Evolutionary conservation across 1,284 basidiomycete genomes (phyloP).

Genomic region (Bjerkandera adusta): DNA sequence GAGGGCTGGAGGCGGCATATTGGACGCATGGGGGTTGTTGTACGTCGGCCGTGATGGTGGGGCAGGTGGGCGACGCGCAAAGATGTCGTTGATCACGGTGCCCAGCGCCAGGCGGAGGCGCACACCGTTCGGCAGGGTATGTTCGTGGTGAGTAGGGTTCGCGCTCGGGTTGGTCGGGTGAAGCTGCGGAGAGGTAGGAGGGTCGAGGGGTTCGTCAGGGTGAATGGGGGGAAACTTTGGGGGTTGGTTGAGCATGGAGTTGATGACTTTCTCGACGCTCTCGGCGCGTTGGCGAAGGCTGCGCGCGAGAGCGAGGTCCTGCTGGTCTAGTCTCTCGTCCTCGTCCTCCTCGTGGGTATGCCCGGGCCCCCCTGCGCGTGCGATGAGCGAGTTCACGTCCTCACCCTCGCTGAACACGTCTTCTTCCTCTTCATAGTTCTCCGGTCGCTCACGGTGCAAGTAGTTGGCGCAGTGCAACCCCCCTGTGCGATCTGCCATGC

Average conservation of each 20-base stretch:
- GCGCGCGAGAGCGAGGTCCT: slow-evolving; percentile 61
- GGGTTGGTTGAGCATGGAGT: slow-evolving; percentile 74
- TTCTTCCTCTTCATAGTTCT: slow-evolving; percentile 71
- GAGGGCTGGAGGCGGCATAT: slow-evolving; percentile 30
- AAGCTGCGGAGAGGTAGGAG: slow-evolving; percentile 46
- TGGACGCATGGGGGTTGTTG: neutral
- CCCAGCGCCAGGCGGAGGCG: slow-evolving; percentile 68
- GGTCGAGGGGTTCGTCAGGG: slow-evolving; percentile 33
- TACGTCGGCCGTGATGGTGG: slow-evolving; percentile 19
- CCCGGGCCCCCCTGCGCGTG: slow-evolving; percentile 49
- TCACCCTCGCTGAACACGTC: slow-evolving; percentile 66
- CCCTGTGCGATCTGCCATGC: slow-evolving; percentile 76
- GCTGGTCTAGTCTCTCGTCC: slow-evolving; percentile 49
- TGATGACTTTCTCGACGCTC: slow-evolving; percentile 75
- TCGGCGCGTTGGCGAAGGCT: slow-evolving; percentile 67
- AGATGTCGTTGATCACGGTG: slow-evolving; percentile 75
- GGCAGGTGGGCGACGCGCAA: slow-evolving; percentile 64
- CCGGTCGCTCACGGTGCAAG: slow-evolving; percentile 60
- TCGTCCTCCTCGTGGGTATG: slow-evolving; percentile 57
- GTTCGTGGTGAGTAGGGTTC: slow-evolving; percentile 38
- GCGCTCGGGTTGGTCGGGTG: slow-evolving; percentile 25
- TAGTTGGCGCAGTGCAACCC: slow-evolving; percentile 57
- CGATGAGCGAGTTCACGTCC: slow-evolving; percentile 47
- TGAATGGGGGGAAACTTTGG: slow-evolving; percentile 40
- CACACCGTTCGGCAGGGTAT: slow-evolving; percentile 77